These are phyloP conservation scores for Alternaria arbusti DNA, from an alignment of 2,329 filamentous ascomycete genomes.

Conservation along the genomic window DNA sequence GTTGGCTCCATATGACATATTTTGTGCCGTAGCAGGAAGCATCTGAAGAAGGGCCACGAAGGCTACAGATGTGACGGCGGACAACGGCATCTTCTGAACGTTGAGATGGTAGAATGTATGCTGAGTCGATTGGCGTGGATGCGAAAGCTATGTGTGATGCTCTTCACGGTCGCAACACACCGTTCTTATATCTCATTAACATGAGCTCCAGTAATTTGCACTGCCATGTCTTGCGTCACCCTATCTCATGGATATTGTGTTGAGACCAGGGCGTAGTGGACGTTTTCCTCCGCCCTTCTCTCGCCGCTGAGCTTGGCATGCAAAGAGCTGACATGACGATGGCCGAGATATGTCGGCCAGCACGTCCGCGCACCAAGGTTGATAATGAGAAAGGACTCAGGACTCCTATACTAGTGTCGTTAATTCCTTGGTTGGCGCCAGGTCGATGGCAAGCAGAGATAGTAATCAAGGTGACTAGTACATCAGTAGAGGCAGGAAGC, in stretches of 20 bases:
- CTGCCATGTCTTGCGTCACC: not conserved
- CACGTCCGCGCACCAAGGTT: not conserved
- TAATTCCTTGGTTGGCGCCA: not conserved
- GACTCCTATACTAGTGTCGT: not conserved
- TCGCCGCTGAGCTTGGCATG: not conserved
- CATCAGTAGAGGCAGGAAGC: not conserved
- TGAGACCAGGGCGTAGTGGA: not conserved
- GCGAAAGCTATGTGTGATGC: not conserved
- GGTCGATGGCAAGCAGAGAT: not conserved
- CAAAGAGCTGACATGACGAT: not conserved
- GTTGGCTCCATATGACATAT: conserved; percentile 19
- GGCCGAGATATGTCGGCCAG: too few relatives aligned
- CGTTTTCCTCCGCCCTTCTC: not conserved
- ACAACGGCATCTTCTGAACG: not conserved
- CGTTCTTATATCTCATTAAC: not conserved
- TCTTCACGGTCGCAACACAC: not conserved
- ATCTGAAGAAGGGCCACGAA: not conserved
- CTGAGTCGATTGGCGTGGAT: not conserved
- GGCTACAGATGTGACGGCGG: not conserved
- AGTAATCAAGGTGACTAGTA: not conserved
- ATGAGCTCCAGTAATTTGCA: not conserved
- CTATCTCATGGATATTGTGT: not conserved
- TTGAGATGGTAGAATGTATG: not conserved
- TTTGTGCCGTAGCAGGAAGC: conserved; percentile 13
- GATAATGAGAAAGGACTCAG: not conserved